phyloP scores from a whole-genome alignment of 192 early-diverging fungal species.

The Coemansia sp. region DNA sequence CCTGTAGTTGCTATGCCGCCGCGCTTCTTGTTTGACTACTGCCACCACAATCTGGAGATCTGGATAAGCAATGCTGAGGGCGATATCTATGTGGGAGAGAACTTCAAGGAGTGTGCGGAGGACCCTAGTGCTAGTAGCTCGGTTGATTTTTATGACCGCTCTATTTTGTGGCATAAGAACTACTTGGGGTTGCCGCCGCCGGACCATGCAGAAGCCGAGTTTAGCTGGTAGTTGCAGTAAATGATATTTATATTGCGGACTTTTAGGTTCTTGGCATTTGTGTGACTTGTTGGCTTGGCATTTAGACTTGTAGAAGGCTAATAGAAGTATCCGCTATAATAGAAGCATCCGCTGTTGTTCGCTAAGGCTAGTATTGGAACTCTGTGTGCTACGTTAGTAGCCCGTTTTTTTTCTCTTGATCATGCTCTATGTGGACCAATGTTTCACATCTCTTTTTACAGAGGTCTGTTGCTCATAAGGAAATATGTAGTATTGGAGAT shows the following conservation, averaged over 20 bases:
- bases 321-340: not conserved
- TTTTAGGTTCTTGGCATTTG: not conserved
- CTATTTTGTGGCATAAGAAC: constrained; percentile 46
- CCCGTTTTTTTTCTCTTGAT: not conserved
- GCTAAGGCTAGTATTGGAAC: not conserved
- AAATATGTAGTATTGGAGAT: no score
- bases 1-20: constrained; percentile 49
- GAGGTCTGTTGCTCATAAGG: not conserved
- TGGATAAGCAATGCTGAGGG: constrained; percentile 41
- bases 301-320: not conserved
- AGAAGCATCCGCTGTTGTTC: no score
- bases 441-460: not conserved
- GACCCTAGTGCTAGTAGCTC: constrained; percentile 44
- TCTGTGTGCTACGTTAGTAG: not conserved
- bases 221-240: constrained; percentile 30
- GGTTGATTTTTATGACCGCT: constrained; percentile 34
- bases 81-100: constrained; percentile 36
- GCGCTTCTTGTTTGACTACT: constrained; percentile 35
- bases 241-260: not conserved
- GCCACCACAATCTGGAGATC: constrained; percentile 40
- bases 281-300: not conserved
- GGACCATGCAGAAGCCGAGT: constrained; percentile 42
- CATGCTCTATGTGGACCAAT: not conserved
- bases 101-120: constrained; percentile 28
- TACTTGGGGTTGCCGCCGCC: constrained; percentile 43